Evolutionary conservation across 495 filamentous ascomycete genomes (phyloP).

Genomic region (Cladorrhinum samala): DNA sequence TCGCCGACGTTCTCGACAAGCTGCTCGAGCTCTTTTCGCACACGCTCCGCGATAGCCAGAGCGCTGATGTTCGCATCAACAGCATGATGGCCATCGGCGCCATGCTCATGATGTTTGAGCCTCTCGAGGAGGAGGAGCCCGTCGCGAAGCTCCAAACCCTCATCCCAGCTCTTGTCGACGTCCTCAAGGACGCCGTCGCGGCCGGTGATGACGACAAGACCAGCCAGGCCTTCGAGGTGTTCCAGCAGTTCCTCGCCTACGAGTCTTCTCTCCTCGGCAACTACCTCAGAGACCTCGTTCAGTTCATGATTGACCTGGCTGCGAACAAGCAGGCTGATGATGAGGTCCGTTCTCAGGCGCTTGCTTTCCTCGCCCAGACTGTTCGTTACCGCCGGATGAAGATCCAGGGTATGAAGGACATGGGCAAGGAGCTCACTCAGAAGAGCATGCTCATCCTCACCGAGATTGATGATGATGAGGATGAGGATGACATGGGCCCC

Average conservation of each 20-base stretch:
- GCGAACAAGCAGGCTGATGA: conserved; percentile 68
- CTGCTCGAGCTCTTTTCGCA: conserved; percentile 78
- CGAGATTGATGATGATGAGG: conserved; percentile 77
- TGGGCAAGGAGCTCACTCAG: conserved; percentile 78
- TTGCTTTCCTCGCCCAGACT: conserved; percentile 89
- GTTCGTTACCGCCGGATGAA: conserved; percentile 91
- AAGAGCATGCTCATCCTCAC: conserved; percentile 83
- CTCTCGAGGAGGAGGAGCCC: conserved; percentile 70
- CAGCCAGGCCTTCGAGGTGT: conserved; percentile 90
- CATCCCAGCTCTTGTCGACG: conserved; percentile 80
- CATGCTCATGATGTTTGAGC: conserved; percentile 78
- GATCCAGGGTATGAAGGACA: conserved; percentile 70
- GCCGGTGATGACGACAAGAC: conserved; percentile 75
- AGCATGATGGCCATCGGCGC: conserved; percentile 89
- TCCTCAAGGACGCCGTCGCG: conserved; percentile 77
- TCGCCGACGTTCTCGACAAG: conserved; percentile 67
- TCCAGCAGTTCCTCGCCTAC: conserved; percentile 90
- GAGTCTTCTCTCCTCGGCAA: conserved; percentile 75
- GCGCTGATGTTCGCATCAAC: conserved; percentile 86
- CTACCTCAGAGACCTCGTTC: conserved; percentile 84
- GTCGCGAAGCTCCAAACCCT: conserved; percentile 68
- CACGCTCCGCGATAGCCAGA: conserved; percentile 87
- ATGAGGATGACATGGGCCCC: conserved; percentile 89
- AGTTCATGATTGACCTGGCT: conserved; percentile 89
- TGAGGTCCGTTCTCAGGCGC: conserved; percentile 79